phyloP scores from a whole-genome alignment of 306 rosid genomes.

The Ziziphus jujuba region DNA sequence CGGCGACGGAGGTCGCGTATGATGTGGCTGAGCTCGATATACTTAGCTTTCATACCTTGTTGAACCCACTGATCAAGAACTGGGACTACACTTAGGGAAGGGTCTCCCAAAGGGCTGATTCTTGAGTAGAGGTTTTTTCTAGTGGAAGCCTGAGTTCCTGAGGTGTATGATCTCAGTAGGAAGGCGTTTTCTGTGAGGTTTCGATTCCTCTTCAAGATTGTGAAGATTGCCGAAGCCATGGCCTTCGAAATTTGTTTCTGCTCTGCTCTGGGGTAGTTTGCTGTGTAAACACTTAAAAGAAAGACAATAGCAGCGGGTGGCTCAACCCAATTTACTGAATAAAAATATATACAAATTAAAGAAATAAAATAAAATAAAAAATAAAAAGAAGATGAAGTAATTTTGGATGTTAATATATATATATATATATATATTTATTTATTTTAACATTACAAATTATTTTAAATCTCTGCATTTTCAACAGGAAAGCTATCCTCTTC shows the following conservation, averaged over 20 bases:
- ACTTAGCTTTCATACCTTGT: conserved; percentile 37
- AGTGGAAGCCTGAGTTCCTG: conserved; percentile 9
- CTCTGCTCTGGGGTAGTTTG: too few relatives aligned
- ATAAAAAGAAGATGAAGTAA: too few relatives aligned
- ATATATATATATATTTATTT: too few relatives aligned
- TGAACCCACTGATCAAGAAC: conserved; percentile 58
- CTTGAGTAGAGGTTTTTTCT: conserved; percentile 45
- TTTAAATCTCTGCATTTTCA: too few relatives aligned
- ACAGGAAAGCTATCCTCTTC: too few relatives aligned
- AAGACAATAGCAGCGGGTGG: too few relatives aligned
- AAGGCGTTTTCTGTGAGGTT: conserved; percentile 19
- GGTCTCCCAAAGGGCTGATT: conserved; percentile 64
- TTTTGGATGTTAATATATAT: too few relatives aligned
- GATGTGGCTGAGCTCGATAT: conserved; percentile 31
- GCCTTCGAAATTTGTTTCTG: neutral
- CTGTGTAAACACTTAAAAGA: too few relatives aligned
- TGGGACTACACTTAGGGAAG: conserved; percentile 50
- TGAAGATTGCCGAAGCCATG: conserved; percentile 27
- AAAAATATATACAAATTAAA: too few relatives aligned
- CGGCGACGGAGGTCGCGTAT: conserved; percentile 44
- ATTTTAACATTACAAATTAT: too few relatives aligned
- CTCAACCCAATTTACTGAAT: too few relatives aligned
- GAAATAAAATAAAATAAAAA: too few relatives aligned
- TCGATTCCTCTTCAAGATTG: conserved; percentile 21
- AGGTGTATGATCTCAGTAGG: conserved; percentile 28